These are phyloP conservation scores for Celoporthe dispersa DNA, from an alignment of 2,329 filamentous ascomycete species.

Conservation along the genomic window DNA sequence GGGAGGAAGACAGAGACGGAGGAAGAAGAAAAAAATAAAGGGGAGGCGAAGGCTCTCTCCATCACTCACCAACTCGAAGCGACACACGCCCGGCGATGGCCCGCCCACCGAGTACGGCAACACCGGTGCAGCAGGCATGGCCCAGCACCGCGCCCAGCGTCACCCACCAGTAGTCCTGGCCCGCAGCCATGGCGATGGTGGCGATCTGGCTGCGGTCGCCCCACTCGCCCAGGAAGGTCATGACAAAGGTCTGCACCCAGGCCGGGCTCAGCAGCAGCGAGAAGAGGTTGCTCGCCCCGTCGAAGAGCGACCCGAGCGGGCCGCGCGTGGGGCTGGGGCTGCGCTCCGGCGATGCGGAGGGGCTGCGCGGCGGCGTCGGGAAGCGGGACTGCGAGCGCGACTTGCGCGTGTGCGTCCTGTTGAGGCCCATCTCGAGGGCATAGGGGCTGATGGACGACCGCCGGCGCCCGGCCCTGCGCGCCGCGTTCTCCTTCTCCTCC, in stretches of 20 bases:
- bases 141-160: slow-evolving; percentile 85
- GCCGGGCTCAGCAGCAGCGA: slow-evolving; percentile 89
- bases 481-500: slow-evolving; percentile 86
- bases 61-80: slow-evolving; percentile 86
- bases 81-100: slow-evolving; percentile 94
- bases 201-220: slow-evolving; percentile 97
- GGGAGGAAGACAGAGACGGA: neutral
- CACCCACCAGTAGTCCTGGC: slow-evolving; percentile 99
- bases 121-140: slow-evolving; percentile 86
- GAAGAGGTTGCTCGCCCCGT: slow-evolving; percentile 82
- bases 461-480: slow-evolving; percentile 67
- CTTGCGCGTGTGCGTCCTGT: slow-evolving; percentile 58
- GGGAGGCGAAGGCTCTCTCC: neutral
- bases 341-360: slow-evolving; percentile 74
- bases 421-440: slow-evolving; percentile 78
- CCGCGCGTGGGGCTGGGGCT: slow-evolving; percentile 55
- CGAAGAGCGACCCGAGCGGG: slow-evolving; percentile 46
- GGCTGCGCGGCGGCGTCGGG: slow-evolving; percentile 78
- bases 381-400: slow-evolving; percentile 76
- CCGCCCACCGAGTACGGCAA: slow-evolving; percentile 88
- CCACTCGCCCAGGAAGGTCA: slow-evolving; percentile 99
- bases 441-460: slow-evolving; percentile 76
- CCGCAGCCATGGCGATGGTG: slow-evolving; percentile 97
- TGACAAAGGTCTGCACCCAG: slow-evolving; percentile 98
- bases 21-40: neutral